Evolutionary conservation across 139 green algal genomes (phyloP), one percentile per base, ranked within the genome.

Genomic region (Coelastrella sp.): DNA sequence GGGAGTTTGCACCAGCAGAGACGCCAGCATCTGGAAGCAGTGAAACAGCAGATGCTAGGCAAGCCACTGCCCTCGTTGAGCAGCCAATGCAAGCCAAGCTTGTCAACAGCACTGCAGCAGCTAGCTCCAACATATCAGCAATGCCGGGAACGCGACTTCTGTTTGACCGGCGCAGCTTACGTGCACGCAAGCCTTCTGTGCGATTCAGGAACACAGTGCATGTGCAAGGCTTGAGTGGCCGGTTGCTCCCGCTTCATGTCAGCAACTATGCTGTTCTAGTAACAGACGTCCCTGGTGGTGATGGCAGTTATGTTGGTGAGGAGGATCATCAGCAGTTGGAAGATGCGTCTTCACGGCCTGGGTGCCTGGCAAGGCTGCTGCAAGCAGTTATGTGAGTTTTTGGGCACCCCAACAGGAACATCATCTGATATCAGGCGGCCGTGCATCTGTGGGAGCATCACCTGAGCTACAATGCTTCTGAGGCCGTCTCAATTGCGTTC

Each of bases 201-300:
- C 38, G 82, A 13, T 87, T 87, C 71, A 73, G 82, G 27, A 87
- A 87, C 51, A 87, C 82, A 51, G 68, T 59, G 40, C 68, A 82
- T 59, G 75, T 82, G 75, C 75, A 37, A 9, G 53, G 38, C 15
- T 9, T 27, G 7, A 38, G 66, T 30, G 78, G 78, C 45, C 68
- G 23, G 2, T 8, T 63, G 3, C 1, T 86, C 34, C 81, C 81
- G 0, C 81, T 86, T 34, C 81, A 86, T 67, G 81, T 86, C 0
- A 57, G 67, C 37, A 81, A 60, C 51, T 86, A 86, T 27, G 81
- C 81, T 23, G 81, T 86, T 57, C 81, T 86, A 4, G 68, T 86
- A 68, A 86, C 68, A 45, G 81, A 86, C 17, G 81, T 86, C 7
- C 81, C 81, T 15, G 35, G 53, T 27, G 38, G 43, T 41, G 13